These are phyloP conservation scores for Purpureocillium takamizusanense DNA, from an alignment of 2,329 filamentous ascomycete species.

Conservation along the genomic window DNA sequence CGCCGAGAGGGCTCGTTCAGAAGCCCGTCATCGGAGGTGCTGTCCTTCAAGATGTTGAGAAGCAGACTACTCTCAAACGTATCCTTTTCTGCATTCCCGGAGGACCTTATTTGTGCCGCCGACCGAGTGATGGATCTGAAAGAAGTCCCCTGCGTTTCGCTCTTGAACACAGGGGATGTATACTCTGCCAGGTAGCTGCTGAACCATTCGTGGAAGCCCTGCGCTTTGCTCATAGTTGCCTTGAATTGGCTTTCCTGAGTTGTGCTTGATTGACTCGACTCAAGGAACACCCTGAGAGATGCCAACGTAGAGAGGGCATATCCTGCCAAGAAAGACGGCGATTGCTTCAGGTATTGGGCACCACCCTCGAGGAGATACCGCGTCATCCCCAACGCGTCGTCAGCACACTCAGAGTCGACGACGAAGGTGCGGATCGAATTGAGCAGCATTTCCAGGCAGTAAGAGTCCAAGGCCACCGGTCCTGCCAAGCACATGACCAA, in stretches of 20 bases:
- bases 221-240: slow-evolving; percentile 66
- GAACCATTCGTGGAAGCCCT: slow-evolving; percentile 73
- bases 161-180: slow-evolving; percentile 41
- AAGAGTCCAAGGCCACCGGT: slow-evolving; percentile 60
- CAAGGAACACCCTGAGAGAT: slow-evolving; percentile 67
- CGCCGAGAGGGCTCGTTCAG: slow-evolving; percentile 62
- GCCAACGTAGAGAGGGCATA: slow-evolving; percentile 72
- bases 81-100: slow-evolving; percentile 59
- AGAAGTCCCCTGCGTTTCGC: slow-evolving; percentile 38
- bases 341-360: slow-evolving; percentile 49
- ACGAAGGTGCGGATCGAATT: slow-evolving; percentile 72
- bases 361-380: slow-evolving; percentile 74
- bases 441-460: slow-evolving; percentile 84
- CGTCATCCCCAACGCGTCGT: slow-evolving; percentile 80
- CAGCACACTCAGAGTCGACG: slow-evolving; percentile 76
- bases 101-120: slow-evolving; percentile 56
- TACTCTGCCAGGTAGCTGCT: slow-evolving; percentile 58
- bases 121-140: slow-evolving; percentile 62
- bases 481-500: slow-evolving; percentile 75
- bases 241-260: slow-evolving; percentile 79
- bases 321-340: slow-evolving; percentile 71
- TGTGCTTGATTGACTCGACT: slow-evolving; percentile 66
- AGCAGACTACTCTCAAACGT: slow-evolving; percentile 74
- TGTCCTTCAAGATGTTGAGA: slow-evolving; percentile 70
- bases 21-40: slow-evolving; percentile 49